These are phyloP conservation scores for Globisporangium paroecandrum DNA, from an alignment of 352 stramenopile species.

Conservation along the genomic window DNA sequence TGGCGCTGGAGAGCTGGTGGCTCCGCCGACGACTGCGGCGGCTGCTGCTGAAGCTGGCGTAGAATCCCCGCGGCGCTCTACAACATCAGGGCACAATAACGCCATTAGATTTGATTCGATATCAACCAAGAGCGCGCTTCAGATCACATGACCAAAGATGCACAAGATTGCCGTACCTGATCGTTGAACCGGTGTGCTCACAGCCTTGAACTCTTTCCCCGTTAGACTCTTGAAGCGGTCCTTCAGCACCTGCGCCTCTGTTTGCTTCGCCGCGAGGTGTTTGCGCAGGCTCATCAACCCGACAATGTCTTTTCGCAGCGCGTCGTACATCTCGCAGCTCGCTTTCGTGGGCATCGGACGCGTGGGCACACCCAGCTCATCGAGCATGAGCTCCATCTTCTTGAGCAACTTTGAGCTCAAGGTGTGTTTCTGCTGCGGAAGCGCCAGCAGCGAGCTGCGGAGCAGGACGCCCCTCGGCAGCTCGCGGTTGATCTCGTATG, in stretches of 20 bases:
- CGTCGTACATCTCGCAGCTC: constrained; percentile 60
- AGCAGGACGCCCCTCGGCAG: constrained; percentile 53
- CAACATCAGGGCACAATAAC: neutral
- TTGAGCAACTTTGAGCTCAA: constrained; percentile 63
- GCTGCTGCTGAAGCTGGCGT: constrained; percentile 7
- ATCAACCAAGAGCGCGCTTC: neutral
- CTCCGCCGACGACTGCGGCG: constrained; percentile 7
- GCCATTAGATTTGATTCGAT: neutral
- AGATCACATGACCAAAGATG: neutral
- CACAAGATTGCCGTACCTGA: constrained; percentile 24
- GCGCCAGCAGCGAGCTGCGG: constrained; percentile 45
- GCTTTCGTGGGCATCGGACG: constrained; percentile 71
- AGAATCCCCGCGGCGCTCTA: constrained; percentile 35
- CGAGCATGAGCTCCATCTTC: constrained; percentile 63
- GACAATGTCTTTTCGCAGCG: constrained; percentile 52
- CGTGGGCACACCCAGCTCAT: constrained; percentile 59
- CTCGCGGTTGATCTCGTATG: constrained; percentile 53
- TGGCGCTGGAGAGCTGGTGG: constrained; percentile 19
- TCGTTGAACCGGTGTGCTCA: constrained; percentile 33
- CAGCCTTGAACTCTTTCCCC: constrained; percentile 46
- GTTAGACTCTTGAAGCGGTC: constrained; percentile 58
- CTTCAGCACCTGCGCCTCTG: constrained; percentile 39
- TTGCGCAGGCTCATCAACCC: constrained; percentile 58
- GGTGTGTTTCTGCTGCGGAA: constrained; percentile 46
- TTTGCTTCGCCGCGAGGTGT: constrained; percentile 55